Conservation (phyloP, 1,284 basidiomycete genomes). For the Ganoderma boninense region DNA sequence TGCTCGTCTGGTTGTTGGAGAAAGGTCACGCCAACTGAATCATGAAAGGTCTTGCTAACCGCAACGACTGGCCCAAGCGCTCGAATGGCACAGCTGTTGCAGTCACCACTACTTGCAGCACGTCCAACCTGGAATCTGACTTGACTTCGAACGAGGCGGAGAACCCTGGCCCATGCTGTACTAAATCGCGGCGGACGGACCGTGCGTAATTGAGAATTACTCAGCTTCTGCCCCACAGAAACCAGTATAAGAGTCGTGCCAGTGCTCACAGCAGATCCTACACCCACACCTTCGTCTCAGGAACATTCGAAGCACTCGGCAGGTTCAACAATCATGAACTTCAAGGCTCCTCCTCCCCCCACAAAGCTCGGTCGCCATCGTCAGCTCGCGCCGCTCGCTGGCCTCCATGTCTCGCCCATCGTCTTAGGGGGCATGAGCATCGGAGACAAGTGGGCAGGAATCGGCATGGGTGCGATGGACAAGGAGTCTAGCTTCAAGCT, state of each 20-base stretch:
- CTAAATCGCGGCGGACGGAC: neutral
- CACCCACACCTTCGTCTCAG: neutral
- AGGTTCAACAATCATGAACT: neutral
- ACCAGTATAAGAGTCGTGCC: neutral
- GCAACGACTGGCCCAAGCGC: too few species aligned
- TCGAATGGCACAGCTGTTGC: too few species aligned
- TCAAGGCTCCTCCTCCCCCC: constrained; percentile 34
- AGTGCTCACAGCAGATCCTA: neutral
- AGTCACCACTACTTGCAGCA: neutral
- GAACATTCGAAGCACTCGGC: too few species aligned
- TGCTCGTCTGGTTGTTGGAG: too few species aligned
- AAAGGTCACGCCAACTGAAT: too few species aligned
- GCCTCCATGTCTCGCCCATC: constrained; percentile 49
- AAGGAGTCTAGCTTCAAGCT: constrained; percentile 49
- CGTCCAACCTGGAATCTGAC: neutral
- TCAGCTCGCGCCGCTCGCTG: constrained; percentile 46
- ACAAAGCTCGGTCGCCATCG: constrained; percentile 53
- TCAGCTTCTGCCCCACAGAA: neutral
- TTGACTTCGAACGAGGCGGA: neutral
- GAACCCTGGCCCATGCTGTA: neutral
- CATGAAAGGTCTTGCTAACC: too few species aligned
- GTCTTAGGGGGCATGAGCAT: constrained; percentile 59
- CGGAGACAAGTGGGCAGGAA: constrained; percentile 50
- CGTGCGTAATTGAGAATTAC: neutral
- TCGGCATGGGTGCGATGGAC: constrained; percentile 43